These are phyloP conservation scores for Aciculosporium take DNA, from an alignment of 2,329 filamentous ascomycete species.

Conservation along the genomic window DNA sequence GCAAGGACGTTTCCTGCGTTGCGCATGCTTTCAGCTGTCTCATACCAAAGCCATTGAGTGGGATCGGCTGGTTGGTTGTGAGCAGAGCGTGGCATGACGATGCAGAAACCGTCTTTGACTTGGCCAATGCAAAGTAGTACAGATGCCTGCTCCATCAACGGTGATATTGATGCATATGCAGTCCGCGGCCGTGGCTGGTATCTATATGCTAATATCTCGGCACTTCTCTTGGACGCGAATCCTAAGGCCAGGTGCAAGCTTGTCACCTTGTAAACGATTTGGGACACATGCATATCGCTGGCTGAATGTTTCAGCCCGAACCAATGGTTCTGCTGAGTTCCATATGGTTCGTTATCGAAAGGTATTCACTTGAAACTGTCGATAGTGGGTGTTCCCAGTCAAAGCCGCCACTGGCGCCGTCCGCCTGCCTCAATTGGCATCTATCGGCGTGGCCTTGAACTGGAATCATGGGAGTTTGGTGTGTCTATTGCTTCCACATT, in stretches of 20 bases:
- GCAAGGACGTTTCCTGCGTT: background rate
- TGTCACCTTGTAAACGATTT: background rate
- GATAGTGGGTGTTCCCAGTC: background rate
- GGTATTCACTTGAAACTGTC: background rate
- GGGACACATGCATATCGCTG: background rate
- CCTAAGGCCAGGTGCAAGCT: background rate
- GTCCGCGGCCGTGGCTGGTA: background rate
- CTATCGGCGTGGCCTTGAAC: background rate
- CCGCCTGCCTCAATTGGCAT: background rate
- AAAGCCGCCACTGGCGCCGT: background rate
- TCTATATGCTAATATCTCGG: background rate
- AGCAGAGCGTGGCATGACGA: background rate
- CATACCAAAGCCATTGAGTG: background rate
- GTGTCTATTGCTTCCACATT: background rate
- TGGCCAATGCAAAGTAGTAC: background rate
- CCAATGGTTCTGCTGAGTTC: background rate
- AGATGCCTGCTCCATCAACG: background rate
- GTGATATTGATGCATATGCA: background rate
- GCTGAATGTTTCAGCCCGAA: background rate
- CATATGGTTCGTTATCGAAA: too few species aligned
- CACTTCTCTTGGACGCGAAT: background rate
- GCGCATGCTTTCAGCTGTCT: background rate
- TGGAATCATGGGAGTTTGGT: background rate
- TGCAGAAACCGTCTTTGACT: background rate
- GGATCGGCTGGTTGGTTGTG: background rate